A percentile compares a stretch with the other conserved stretches of the same genome.
phyloP scores from a whole-genome alignment of 2,329 filamentous ascomycete genomes.

The Talaromyces sp. region DNA sequence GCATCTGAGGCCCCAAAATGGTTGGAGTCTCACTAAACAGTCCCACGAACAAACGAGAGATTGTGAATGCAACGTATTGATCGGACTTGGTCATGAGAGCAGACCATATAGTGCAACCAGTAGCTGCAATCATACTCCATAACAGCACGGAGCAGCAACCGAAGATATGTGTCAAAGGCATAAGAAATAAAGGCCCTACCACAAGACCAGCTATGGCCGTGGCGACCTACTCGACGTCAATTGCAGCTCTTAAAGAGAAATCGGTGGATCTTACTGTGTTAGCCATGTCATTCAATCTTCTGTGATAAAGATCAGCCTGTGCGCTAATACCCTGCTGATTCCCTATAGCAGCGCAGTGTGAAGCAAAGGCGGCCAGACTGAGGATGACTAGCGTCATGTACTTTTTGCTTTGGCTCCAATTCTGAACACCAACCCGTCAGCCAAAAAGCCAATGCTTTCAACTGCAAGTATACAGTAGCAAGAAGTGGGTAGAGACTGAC shows the following conservation, averaged over 20 bases:
- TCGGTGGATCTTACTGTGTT: constrained; percentile 16
- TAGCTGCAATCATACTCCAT: constrained; percentile 15
- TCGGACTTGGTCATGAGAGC: constrained; percentile 13
- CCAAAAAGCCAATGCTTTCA: neutral
- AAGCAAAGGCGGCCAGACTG: constrained; percentile 12
- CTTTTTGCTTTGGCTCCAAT: constrained; percentile 18
- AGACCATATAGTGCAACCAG: constrained; percentile 14
- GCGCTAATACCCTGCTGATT: constrained; percentile 18
- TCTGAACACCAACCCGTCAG: constrained; percentile 5
- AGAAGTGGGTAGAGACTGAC: constrained; percentile 2
- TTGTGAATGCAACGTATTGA: constrained; percentile 16
- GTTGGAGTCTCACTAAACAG: constrained; percentile 13
- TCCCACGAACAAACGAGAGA: constrained; percentile 17
- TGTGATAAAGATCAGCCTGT: constrained; percentile 22
- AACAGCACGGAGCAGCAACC: constrained; percentile 14
- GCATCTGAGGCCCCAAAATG: constrained; percentile 15
- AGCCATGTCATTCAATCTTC: constrained; percentile 19
- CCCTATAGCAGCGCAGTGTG: constrained; percentile 9
- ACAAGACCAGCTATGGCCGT: constrained; percentile 11
- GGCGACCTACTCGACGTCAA: constrained; percentile 6
- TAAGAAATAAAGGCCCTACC: constrained; percentile 8
- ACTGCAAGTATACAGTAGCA: neutral
- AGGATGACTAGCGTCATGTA: constrained; percentile 11
- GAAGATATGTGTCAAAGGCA: constrained; percentile 17
- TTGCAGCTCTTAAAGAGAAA: neutral